Conservation (phyloP, 202 grass and related monocot species). For the Miscanthus sacchariflorus region DNA sequence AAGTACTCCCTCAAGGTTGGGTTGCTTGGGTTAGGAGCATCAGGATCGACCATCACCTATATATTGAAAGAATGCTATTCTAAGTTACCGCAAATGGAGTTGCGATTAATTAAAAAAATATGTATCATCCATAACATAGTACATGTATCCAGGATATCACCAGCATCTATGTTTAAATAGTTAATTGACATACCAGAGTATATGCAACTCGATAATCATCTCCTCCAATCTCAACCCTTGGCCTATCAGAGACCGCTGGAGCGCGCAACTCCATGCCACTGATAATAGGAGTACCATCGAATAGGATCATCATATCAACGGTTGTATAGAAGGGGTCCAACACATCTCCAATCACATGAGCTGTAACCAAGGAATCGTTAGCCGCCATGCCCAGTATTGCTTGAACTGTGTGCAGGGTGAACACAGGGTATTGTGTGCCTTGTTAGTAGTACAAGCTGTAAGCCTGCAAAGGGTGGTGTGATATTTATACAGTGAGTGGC, state of each 20-base stretch:
- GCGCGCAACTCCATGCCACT: slow-evolving; percentile 69
- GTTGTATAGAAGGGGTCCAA: slow-evolving; percentile 63
- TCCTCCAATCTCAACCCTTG: slow-evolving; percentile 67
- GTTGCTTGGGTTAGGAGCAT: slow-evolving; percentile 89
- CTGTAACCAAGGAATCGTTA: slow-evolving; percentile 59
- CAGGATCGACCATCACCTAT: slow-evolving; percentile 90
- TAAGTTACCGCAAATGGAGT: not conserved
- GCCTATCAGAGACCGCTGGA: slow-evolving; percentile 31
- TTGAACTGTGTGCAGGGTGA: not conserved
- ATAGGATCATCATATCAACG: slow-evolving; percentile 50
- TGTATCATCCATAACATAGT: not conserved
- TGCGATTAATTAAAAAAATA: not conserved
- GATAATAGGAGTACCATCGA: slow-evolving; percentile 50
- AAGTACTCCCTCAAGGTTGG: slow-evolving; percentile 82
- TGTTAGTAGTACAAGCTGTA: not conserved
- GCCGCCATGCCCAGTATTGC: slow-evolving; percentile 47
- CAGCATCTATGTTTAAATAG: not conserved
- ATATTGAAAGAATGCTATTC: not conserved
- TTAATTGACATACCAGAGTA: slow-evolving; percentile 58
- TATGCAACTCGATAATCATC: slow-evolving; percentile 58
- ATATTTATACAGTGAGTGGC: not conserved
- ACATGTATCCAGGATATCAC: not conserved
- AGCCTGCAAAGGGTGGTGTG: not conserved
- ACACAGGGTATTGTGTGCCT: not conserved
- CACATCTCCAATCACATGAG: slow-evolving; percentile 66